phyloP scores from a whole-genome alignment of 805 yeast genomes.

The Kluyveromyces dobzhanskii region DNA sequence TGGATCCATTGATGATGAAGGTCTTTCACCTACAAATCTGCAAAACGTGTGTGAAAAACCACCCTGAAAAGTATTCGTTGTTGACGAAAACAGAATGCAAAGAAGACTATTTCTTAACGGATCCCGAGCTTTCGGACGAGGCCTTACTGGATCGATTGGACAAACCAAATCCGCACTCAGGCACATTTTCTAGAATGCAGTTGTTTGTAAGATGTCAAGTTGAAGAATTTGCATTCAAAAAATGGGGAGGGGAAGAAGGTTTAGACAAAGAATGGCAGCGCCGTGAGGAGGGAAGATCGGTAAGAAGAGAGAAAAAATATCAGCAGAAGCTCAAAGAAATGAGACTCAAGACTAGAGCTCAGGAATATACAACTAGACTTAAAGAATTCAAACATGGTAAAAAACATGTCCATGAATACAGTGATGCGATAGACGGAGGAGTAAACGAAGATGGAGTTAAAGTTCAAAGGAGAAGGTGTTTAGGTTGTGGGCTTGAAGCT shows the following conservation, averaged over 20 bases:
- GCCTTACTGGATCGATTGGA: constrained; percentile 66
- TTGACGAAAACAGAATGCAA: constrained; percentile 92
- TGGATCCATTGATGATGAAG: constrained; percentile 62
- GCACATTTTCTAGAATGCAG: constrained; percentile 87
- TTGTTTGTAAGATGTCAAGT: constrained; percentile 81
- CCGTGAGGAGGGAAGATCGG: constrained; percentile 62
- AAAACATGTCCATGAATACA: constrained; percentile 71
- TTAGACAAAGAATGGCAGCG: constrained; percentile 89
- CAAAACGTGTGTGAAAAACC: constrained; percentile 57
- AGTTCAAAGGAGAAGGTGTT: constrained; percentile 53
- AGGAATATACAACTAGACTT: constrained; percentile 66
- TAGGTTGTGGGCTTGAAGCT: constrained; percentile 74
- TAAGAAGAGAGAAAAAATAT: constrained; percentile 71
- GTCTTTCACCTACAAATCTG: constrained; percentile 77
- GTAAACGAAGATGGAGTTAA: constrained; percentile 33
- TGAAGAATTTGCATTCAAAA: constrained; percentile 86
- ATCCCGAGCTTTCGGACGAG: constrained; percentile 77
- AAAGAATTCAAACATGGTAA: constrained; percentile 52
- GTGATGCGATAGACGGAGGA: constrained; percentile 43
- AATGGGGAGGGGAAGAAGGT: constrained; percentile 90
- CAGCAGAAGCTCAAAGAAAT: constrained; percentile 73
- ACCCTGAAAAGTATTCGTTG: constrained; percentile 83
- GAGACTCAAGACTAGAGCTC: constrained; percentile 89
- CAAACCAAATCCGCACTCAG: constrained; percentile 90
- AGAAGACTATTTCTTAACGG: constrained; percentile 88